Percentiles rank a stretch among this genome's conserved stretches.
phyloP scores from a whole-genome alignment of 331 rosid species.

The Telfairia occidentalis region DNA sequence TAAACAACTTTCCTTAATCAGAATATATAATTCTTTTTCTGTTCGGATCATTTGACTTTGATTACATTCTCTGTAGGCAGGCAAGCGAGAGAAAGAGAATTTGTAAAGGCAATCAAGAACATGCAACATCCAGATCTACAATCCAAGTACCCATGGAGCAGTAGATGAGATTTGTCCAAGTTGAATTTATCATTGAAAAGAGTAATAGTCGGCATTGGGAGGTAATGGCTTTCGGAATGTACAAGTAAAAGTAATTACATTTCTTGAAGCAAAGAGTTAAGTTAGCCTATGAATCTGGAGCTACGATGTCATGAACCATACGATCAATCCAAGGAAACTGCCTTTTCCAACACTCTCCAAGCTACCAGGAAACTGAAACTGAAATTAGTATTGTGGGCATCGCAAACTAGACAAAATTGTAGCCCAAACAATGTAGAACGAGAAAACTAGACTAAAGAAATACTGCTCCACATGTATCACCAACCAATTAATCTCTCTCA shows the following conservation, averaged over 20 bases:
- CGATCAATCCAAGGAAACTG: neutral
- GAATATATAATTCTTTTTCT: neutral
- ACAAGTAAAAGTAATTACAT: constrained; percentile 10
- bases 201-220: neutral
- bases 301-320: neutral
- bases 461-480: neutral
- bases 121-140: neutral
- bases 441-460: constrained; percentile 10
- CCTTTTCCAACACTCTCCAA: constrained; percentile 21
- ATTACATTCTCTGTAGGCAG: neutral
- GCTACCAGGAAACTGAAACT: constrained; percentile 14
- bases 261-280: neutral
- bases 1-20: neutral
- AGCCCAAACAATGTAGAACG: constrained; percentile 24
- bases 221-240: neutral
- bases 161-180: neutral
- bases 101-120: neutral
- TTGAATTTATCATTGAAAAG: neutral
- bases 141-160: neutral
- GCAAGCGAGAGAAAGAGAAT: neutral
- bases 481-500: neutral
- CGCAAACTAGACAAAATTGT: constrained; percentile 23
- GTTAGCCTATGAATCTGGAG: constrained; percentile 11
- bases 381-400: constrained; percentile 23
- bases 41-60: neutral